These are phyloP conservation scores for Picochlorum sp. DNA, from an alignment of 139 green algal species.

Conservation along the genomic window DNA sequence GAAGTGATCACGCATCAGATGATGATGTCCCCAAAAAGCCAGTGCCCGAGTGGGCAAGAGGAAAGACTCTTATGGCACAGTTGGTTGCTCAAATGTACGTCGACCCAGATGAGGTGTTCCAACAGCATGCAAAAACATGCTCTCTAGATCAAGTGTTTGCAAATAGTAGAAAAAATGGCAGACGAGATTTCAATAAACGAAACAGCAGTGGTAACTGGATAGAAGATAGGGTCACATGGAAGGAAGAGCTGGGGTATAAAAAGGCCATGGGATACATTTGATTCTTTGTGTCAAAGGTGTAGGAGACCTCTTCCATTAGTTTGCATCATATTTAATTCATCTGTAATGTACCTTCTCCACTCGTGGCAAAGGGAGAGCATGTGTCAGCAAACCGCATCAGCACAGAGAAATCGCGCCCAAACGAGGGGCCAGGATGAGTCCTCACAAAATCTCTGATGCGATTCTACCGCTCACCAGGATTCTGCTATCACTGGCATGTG, in stretches of 20 bases:
- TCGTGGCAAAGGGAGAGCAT: too few species aligned
- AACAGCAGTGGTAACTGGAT: constrained; percentile 65
- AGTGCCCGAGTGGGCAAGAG: constrained; percentile 60
- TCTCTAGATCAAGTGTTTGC: constrained; percentile 59
- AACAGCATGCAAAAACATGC: constrained; percentile 56
- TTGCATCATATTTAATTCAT: too few species aligned
- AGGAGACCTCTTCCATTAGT: too few species aligned
- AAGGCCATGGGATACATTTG: constrained; percentile 48
- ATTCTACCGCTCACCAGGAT: too few species aligned
- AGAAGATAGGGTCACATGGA: constrained; percentile 50
- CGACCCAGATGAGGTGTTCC: constrained; percentile 67
- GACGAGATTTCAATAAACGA: constrained; percentile 43
- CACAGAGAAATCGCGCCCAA: too few species aligned
- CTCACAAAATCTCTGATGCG: too few species aligned
- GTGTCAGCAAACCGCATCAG: too few species aligned
- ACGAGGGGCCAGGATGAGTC: too few species aligned
- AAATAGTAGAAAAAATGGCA: constrained; percentile 10
- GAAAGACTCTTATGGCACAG: constrained; percentile 28
- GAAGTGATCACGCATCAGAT: constrained; percentile 42
- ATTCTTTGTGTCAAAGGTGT: neutral
- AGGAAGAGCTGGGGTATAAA: constrained; percentile 52
- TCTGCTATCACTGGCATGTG: too few species aligned
- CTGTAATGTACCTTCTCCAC: too few species aligned
- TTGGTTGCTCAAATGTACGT: constrained; percentile 32
- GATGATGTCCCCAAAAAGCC: constrained; percentile 50